Evolutionary conservation across 768 basidiomycete species (phyloP).

Genomic region (Podaxis sp.): DNA sequence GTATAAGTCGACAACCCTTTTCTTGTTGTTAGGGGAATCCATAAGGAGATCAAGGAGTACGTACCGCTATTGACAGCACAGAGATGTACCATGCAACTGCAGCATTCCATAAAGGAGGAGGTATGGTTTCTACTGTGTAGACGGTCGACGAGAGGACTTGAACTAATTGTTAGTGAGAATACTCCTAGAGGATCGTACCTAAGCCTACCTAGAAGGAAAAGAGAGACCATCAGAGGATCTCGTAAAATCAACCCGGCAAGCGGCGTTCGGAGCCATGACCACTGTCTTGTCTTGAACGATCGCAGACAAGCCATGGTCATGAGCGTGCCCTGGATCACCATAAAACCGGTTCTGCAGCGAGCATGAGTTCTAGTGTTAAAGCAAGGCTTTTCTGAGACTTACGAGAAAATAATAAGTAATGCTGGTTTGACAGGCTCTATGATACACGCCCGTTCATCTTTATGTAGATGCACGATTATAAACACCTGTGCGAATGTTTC

Average conservation of each 20-base stretch:
- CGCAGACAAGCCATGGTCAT: slow-evolving; percentile 6
- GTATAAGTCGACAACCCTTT: slow-evolving; percentile 16
- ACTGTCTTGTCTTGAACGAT: slow-evolving; percentile 1
- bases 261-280: slow-evolving; percentile 12
- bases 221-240: slow-evolving; percentile 9
- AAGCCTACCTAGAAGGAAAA: slow-evolving; percentile 10
- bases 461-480: background rate
- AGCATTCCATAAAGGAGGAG: slow-evolving; percentile 12
- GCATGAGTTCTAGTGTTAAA: background rate
- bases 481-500: background rate
- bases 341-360: background rate
- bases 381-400: background rate
- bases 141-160: slow-evolving; percentile 16
- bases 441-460: background rate
- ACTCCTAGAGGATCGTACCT: no score
- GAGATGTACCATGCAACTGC: slow-evolving; percentile 18
- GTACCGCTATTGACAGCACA: slow-evolving; percentile 16
- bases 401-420: slow-evolving; percentile 4
- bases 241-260: slow-evolving; percentile 12
- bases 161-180: no score
- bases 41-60: background rate
- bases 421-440: background rate
- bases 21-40: background rate
- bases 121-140: slow-evolving; percentile 7
- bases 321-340: slow-evolving; percentile 1